Percentiles rank a stretch among this genome's conserved stretches.
Conservation (phyloP, 805 yeast genomes). For the Teunomyces barrocoloradensis region DNA sequence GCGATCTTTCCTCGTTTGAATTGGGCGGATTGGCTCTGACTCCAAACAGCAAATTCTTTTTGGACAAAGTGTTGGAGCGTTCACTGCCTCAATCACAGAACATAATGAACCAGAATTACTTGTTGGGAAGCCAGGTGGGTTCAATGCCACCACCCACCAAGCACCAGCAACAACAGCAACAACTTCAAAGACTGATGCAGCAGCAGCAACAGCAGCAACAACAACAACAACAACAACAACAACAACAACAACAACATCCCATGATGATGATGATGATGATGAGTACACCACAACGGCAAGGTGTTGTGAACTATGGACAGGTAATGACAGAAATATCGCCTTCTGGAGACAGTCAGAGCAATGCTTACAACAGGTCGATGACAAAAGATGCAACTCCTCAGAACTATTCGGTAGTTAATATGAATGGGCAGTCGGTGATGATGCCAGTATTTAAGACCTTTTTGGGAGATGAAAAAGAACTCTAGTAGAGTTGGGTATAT, state of each 20-base stretch:
- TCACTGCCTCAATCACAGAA: constrained; percentile 31
- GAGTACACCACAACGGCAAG: constrained; percentile 44
- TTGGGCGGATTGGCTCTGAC: constrained; percentile 36
- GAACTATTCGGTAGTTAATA: constrained; percentile 7
- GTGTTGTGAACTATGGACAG: constrained; percentile 22
- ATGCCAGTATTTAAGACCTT: constrained; percentile 7
- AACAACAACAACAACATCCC: constrained; percentile 14
- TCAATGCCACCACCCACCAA: constrained; percentile 34
- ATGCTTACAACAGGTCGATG: constrained; percentile 2
- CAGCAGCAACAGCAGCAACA: constrained; percentile 4
- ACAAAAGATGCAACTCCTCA: constrained; percentile 5
- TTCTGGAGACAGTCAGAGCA: constrained; percentile 7
- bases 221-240: constrained; percentile 10
- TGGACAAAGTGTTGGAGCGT: constrained; percentile 39
- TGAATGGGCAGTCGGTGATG: constrained; percentile 11
- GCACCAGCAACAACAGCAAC: constrained; percentile 9
- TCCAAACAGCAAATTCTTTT: constrained; percentile 38
- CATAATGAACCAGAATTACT: constrained; percentile 15
- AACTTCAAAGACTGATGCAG: constrained; percentile 5
- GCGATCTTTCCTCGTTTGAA: constrained; percentile 43
- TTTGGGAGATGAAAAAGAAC: neutral
- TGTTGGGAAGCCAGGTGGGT: constrained; percentile 10
- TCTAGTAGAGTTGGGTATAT: neutral
- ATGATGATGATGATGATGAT: constrained; percentile 35
- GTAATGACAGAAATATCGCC: constrained; percentile 18